phyloP scores from a whole-genome alignment of 2,329 filamentous ascomycete species.

The Aspergillus ochraceus region DNA sequence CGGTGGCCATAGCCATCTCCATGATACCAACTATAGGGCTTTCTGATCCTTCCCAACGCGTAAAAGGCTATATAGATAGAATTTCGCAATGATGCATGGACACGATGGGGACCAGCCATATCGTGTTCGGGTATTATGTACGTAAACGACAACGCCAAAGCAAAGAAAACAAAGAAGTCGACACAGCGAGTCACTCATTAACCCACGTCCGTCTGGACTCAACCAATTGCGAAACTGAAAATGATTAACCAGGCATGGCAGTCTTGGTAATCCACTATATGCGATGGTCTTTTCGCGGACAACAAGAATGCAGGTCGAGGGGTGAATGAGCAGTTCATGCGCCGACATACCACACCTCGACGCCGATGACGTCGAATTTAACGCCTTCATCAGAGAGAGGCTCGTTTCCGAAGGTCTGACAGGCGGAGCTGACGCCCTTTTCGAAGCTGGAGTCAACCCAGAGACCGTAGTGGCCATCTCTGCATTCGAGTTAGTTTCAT shows the following conservation, averaged over 20 bases:
- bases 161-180: not conserved
- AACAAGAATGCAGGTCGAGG: too few relatives aligned
- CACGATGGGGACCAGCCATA: conserved; percentile 17
- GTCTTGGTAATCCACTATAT: too few relatives aligned
- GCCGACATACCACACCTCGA: conserved; percentile 92
- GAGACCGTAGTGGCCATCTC: conserved; percentile 84
- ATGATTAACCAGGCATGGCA: not conserved
- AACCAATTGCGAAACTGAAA: not conserved
- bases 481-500: conserved; percentile 12
- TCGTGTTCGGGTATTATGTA: conserved; percentile 13
- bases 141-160: not conserved
- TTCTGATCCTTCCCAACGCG: not conserved
- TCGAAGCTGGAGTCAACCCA: conserved; percentile 89
- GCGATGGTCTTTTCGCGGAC: too few relatives aligned
- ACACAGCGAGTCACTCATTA: not conserved
- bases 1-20: not conserved
- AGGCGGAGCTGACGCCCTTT: conserved; percentile 77
- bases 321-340: conserved; percentile 23
- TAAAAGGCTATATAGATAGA: not conserved
- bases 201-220: not conserved
- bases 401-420: conserved; percentile 93
- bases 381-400: conserved; percentile 87
- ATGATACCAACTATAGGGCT: not conserved
- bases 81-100: conserved; percentile 2
- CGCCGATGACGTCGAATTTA: conserved; percentile 86